These are phyloP conservation scores for Chlorella sp. DNA, from an alignment of 139 green algal species.

Conservation along the genomic window DNA sequence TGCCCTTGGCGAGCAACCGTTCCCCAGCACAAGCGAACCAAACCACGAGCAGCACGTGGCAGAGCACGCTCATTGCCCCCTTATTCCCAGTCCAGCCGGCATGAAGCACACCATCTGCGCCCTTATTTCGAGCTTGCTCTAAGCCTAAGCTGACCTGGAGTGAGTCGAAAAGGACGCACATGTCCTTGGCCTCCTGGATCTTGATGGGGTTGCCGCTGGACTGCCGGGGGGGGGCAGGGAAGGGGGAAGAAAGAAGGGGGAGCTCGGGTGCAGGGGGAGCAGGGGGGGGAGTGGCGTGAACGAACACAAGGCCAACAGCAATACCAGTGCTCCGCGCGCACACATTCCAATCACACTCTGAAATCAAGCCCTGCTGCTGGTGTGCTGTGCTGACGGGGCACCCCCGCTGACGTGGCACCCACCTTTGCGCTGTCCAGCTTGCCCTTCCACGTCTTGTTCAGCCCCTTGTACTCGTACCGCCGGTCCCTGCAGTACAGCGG, in stretches of 20 bases:
- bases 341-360: too few relatives aligned
- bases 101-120: background rate
- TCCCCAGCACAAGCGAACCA: too few relatives aligned
- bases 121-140: background rate
- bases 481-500: conserved; percentile 68
- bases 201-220: conserved; percentile 67
- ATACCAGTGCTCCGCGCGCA: background rate
- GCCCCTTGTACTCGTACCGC: conserved; percentile 98
- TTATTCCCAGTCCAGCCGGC: too few relatives aligned
- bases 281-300: background rate
- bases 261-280: background rate
- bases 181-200: conserved; percentile 80
- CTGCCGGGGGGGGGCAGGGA: background rate
- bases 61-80: too few relatives aligned
- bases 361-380: too few relatives aligned
- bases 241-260: background rate
- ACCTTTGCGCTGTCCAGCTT: conserved; percentile 87
- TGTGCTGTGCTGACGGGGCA: too few relatives aligned
- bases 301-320: background rate
- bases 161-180: conserved; percentile 92
- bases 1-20: too few relatives aligned
- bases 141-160: conserved; percentile 52
- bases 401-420: background rate
- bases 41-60: too few relatives aligned
- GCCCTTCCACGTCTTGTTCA: conserved; percentile 95